Conservation (phyloP, 495 filamentous ascomycete genomes). For the Neohortaea acidophila region DNA sequence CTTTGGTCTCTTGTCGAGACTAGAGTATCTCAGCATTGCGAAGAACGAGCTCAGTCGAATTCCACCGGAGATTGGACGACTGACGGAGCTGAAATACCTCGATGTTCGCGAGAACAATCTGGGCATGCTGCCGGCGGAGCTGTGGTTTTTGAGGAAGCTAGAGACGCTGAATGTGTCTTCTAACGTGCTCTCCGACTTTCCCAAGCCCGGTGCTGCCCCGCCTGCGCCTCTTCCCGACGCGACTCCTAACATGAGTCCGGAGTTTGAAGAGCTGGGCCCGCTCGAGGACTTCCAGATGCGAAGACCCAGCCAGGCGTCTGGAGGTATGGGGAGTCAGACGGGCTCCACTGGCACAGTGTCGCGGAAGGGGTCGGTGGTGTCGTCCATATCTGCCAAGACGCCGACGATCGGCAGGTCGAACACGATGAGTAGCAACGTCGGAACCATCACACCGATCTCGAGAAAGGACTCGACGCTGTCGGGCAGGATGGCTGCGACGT, state of each 20-base stretch:
- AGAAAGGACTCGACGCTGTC: constrained; percentile 84
- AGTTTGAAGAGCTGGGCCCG: constrained; percentile 59
- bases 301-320: constrained; percentile 73
- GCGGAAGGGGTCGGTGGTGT: constrained; percentile 68
- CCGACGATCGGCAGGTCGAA: constrained; percentile 56
- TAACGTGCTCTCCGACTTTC: constrained; percentile 78
- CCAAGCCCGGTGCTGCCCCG: constrained; percentile 44
- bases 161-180: constrained; percentile 91
- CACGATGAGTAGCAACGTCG: constrained; percentile 37
- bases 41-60: constrained; percentile 73
- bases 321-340: constrained; percentile 58
- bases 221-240: constrained; percentile 14
- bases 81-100: constrained; percentile 66
- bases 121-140: constrained; percentile 68
- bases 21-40: constrained; percentile 87
- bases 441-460: constrained; percentile 40
- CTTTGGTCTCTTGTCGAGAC: constrained; percentile 64
- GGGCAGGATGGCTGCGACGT: constrained; percentile 58
- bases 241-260: constrained; percentile 46
- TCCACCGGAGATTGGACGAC: constrained; percentile 69
- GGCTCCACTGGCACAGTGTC: constrained; percentile 46
- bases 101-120: constrained; percentile 89
- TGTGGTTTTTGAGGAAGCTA: constrained; percentile 80
- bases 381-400: constrained; percentile 64
- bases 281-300: constrained; percentile 49